A percentile compares a stretch with the other conserved stretches of the same genome.
Conservation (phyloP, 2,329 filamentous ascomycete species). For the Colletotrichum paranaense region DNA sequence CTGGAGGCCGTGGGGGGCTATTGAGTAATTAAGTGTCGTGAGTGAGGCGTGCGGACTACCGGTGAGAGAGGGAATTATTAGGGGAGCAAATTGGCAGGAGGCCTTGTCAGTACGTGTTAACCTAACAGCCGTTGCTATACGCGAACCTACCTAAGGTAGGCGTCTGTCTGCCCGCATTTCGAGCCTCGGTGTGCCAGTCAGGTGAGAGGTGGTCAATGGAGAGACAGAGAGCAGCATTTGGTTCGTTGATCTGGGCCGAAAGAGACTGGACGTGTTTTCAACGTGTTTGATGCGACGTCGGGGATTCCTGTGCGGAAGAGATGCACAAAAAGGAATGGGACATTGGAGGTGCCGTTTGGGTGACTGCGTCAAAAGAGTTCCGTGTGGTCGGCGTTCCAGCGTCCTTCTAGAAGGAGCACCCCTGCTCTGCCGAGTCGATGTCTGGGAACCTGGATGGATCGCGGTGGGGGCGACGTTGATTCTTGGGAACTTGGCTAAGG, state of each 20-base stretch:
- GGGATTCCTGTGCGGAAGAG: not conserved
- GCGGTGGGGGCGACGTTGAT: not conserved
- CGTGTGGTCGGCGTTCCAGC: slow-evolving; percentile 27
- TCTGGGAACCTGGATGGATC: not conserved
- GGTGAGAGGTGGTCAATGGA: not conserved
- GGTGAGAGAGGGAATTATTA: not conserved
- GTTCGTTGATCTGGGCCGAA: not conserved
- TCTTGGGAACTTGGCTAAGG: not conserved
- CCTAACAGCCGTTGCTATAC: not conserved
- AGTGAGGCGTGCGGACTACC: slow-evolving; percentile 9
- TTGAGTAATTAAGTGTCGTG: not conserved
- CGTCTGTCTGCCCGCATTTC: not conserved
- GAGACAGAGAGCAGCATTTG: not conserved
- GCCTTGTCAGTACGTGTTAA: not conserved
- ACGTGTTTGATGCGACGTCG: slow-evolving; percentile 21
- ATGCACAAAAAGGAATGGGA: not conserved
- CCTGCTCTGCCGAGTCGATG: not conserved
- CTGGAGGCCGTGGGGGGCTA: slow-evolving; percentile 14
- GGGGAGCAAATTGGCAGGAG: not conserved
- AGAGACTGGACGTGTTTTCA: slow-evolving; percentile 14
- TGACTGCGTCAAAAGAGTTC: slow-evolving; percentile 24
- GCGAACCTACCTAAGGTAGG: no score
- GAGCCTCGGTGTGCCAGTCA: not conserved
- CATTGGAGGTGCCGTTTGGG: no score
- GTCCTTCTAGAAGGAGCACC: slow-evolving; percentile 32